A percentile compares a stretch with the other conserved stretches of the same genome.
These are phyloP conservation scores for Trichomonascus vanleenenianus DNA, from an alignment of 805 yeast genomes.

Conservation along the genomic window DNA sequence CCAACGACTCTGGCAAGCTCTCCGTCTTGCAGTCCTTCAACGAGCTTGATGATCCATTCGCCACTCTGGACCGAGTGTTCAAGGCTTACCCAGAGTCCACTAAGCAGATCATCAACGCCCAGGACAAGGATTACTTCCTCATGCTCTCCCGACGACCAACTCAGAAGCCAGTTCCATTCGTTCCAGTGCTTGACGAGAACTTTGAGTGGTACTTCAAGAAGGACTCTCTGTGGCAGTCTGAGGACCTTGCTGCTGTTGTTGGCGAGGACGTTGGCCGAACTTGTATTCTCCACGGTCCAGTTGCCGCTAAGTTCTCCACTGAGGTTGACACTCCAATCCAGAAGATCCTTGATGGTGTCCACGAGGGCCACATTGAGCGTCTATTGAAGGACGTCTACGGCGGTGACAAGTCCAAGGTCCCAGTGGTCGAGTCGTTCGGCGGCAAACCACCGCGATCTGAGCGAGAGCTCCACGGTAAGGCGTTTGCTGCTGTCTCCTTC, in stretches of 20 bases:
- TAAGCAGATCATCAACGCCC: slow-evolving; percentile 82
- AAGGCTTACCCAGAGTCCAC: slow-evolving; percentile 64
- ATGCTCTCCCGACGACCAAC: slow-evolving; percentile 70
- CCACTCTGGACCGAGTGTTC: slow-evolving; percentile 52
- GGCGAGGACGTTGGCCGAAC: slow-evolving; percentile 96
- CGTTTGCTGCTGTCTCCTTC: slow-evolving; percentile 21
- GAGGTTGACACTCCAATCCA: slow-evolving; percentile 88
- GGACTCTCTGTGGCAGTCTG: slow-evolving; percentile 98
- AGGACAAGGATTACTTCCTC: slow-evolving; percentile 90
- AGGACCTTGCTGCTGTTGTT: slow-evolving; percentile 91
- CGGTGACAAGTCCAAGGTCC: slow-evolving; percentile 65
- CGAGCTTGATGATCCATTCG: slow-evolving; percentile 62
- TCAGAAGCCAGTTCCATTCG: slow-evolving; percentile 97
- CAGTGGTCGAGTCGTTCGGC: slow-evolving; percentile 85
- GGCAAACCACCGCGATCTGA: slow-evolving; percentile 42
- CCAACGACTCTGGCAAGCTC: slow-evolving; percentile 35
- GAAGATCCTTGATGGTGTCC: slow-evolving; percentile 80
- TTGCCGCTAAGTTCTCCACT: slow-evolving; percentile 87
- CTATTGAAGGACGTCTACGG: slow-evolving; percentile 61
- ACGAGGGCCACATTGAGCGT: slow-evolving; percentile 76
- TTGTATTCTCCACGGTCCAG: slow-evolving; percentile 98
- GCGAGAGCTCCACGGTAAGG: slow-evolving; percentile 17
- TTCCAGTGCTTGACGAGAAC: slow-evolving; percentile 89
- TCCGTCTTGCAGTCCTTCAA: slow-evolving; percentile 70
- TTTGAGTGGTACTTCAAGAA: slow-evolving; percentile 96